These are phyloP conservation scores for Wickerhamiella parazyma DNA, from an alignment of 805 yeast species.

Conservation along the genomic window DNA sequence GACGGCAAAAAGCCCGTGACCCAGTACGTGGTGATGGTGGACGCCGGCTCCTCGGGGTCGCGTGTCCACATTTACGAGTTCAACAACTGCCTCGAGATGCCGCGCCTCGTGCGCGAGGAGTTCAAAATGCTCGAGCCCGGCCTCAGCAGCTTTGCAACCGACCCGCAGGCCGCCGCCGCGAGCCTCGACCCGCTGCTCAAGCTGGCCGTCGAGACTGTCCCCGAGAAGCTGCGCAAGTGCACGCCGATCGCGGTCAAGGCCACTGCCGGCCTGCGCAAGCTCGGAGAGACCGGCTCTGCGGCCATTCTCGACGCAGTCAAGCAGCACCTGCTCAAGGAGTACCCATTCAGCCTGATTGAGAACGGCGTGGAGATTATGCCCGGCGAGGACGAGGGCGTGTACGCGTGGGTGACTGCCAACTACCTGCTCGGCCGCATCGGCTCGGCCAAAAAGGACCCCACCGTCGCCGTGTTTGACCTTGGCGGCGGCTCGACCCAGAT, in stretches of 20 bases:
- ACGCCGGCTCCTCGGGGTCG: conserved; percentile 97
- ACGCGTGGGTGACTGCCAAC: conserved; percentile 96
- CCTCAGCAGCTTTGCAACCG: conserved; percentile 60
- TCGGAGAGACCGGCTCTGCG: conserved; percentile 62
- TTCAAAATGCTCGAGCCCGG: conserved; percentile 91
- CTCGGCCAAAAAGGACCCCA: conserved; percentile 53
- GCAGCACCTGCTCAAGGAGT: conserved; percentile 57
- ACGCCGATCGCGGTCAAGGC: conserved; percentile 96
- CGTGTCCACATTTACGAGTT: conserved; percentile 90
- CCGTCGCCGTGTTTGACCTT: conserved; percentile 93
- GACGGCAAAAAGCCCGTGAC: conserved; percentile 30
- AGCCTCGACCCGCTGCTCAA: conserved; percentile 74
- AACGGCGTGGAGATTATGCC: conserved; percentile 90
- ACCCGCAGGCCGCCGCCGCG: conserved; percentile 73
- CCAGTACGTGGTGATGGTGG: conserved; percentile 83
- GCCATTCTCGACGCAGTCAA: conserved; percentile 68
- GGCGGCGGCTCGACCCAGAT: conserved; percentile 99
- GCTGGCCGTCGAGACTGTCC: conserved; percentile 63
- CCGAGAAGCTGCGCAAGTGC: conserved; percentile 56
- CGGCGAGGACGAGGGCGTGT: conserved; percentile 95
- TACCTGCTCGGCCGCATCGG: conserved; percentile 91
- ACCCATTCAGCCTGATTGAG: conserved; percentile 83
- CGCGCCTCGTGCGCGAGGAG: conserved; percentile 61
- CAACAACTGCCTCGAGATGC: conserved; percentile 75
- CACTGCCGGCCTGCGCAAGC: conserved; percentile 85